Evolutionary conservation across 2,329 filamentous ascomycete species (phyloP), one percentile per base, ranked within the genome.

Genomic region (Neoascochyta sp.): DNA sequence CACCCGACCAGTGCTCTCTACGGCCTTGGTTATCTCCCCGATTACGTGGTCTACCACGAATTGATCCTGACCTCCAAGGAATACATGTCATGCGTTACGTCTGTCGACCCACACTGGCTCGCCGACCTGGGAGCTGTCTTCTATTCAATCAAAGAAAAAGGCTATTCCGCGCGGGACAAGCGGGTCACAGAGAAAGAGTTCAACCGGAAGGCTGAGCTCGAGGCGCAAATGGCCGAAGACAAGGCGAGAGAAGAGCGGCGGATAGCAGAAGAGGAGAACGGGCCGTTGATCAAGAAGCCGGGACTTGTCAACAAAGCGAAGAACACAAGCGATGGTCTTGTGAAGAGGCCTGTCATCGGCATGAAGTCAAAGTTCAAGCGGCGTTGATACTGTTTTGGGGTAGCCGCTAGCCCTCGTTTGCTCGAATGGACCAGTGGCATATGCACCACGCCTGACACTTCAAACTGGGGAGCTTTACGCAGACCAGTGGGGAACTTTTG

Each of bases 31-130:
- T 93, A 95, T 63, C 77, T 95, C 14, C 92, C 93, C 1, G 92
- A 98, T 59, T 96, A 96, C 56, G 87, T 98, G 29, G 81, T 98
- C 22, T 98, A 98, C 65, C 92, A 98, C 70, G 92, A 98, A 64
- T 77, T 98, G 36, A 95, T 98, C 50, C 78, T 98, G 39, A 98
- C 92, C 0, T 86, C 82, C 34, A 95, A 95, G 60, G 92, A 96
- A 60, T 98, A 96, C 69, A 95, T 98, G 80, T 93, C 86, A 3
- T 95, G 87, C 4, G 92, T 98, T 7, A 98, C 92, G 4, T 80
- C 87, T 1, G 92, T 98, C 2, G 92, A 98, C 60, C 90, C 92
- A 29, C 87, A 93, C 59, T 98, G 92, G 92, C 77, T 98, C 22
- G 92, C 92, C 5, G 92, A 98, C 59, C 72, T 98, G 5, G 92